Base-by-base conservation (phyloP, 805 yeast genomes). In the Saturnispora saitoi region DNA sequence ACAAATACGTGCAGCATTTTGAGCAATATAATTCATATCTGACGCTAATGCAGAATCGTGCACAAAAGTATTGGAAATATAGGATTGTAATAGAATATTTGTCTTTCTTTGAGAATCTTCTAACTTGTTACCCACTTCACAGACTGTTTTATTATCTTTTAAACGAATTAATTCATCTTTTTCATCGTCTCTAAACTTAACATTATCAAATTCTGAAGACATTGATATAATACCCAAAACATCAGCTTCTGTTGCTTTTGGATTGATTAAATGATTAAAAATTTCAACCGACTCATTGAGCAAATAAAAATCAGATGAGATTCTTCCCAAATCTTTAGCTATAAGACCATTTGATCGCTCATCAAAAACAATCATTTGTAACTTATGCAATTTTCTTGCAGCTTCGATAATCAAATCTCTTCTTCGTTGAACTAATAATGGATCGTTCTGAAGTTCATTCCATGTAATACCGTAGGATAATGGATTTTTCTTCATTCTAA, bases 291-390 rank as follows among this genome's bases (percentile, higher is more conserved):
- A 80, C 55, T 86, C 87, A 61, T 85, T 83, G 51, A 90, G 67
- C 46, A 93, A 69, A 60, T 93, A 93, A 61, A 90, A 93, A 55
- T 93, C 99, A 2, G 96, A 87, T 0, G 99, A 95, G 39, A 91
- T 80, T 59, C 99, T 75, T 6, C 99, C 99, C 44, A 88, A 69
- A 65, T 93, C 98, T 54, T 91, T 93, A 1, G 96, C 70, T 24
- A 81, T 76, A 50, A 93, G 80, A 2, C 90, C 78, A 45, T 84
- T 83, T 0, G 95, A 79, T 32, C 80, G 70, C 52, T 90, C 96
- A 58, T 93, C 97, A 63, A 80, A 91, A 0, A 90, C 83, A 56
- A 93, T 85, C 98, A 93, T 93, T 60, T 93, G 98, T 4, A 90
- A 71, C 5, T 79, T 67, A 54, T 91, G 95, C n/a, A 93, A 72